Conservation (phyloP, 495 filamentous ascomycete genomes). For the Penicillium manginii region DNA sequence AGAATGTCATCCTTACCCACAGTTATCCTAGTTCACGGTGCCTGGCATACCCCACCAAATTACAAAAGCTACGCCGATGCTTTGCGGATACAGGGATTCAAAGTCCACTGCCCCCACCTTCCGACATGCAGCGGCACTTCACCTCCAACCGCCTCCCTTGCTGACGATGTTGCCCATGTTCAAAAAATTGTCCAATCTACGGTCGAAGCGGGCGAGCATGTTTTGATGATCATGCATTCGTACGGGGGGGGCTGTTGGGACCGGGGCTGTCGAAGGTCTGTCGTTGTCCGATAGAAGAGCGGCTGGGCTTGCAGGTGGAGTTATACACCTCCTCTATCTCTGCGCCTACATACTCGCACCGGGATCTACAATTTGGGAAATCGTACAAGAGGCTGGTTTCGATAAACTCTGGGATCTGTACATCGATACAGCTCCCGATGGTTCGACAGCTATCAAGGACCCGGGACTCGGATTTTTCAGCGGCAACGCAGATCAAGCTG, state of each 20-base stretch:
- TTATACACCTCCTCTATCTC: slow-evolving; percentile 45
- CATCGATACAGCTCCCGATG: slow-evolving; percentile 24
- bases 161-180: slow-evolving; percentile 33
- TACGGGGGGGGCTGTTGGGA: slow-evolving; percentile 44
- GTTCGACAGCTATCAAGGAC: slow-evolving; percentile 23
- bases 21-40: slow-evolving; percentile 46
- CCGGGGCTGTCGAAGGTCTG: slow-evolving; percentile 35
- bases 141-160: slow-evolving; percentile 26
- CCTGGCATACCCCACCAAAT: slow-evolving; percentile 46
- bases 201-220: slow-evolving; percentile 27
- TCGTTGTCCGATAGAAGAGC: slow-evolving; percentile 24
- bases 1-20: slow-evolving; percentile 26
- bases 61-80: slow-evolving; percentile 37
- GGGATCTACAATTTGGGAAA: slow-evolving; percentile 20
- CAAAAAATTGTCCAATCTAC: slow-evolving; percentile 25
- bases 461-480: slow-evolving; percentile 32
- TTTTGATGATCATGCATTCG: slow-evolving; percentile 45
- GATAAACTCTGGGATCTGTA: slow-evolving; percentile 24
- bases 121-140: slow-evolving; percentile 33
- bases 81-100: slow-evolving; percentile 35
- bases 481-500: slow-evolving; percentile 20
- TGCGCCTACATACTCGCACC: slow-evolving; percentile 37
- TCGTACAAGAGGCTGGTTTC: slow-evolving; percentile 26
- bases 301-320: slow-evolving; percentile 34
- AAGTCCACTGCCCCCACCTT: slow-evolving; percentile 39